Conservation (phyloP, 2,329 filamentous ascomycete genomes). For the Elsinoe perseae region DNA sequence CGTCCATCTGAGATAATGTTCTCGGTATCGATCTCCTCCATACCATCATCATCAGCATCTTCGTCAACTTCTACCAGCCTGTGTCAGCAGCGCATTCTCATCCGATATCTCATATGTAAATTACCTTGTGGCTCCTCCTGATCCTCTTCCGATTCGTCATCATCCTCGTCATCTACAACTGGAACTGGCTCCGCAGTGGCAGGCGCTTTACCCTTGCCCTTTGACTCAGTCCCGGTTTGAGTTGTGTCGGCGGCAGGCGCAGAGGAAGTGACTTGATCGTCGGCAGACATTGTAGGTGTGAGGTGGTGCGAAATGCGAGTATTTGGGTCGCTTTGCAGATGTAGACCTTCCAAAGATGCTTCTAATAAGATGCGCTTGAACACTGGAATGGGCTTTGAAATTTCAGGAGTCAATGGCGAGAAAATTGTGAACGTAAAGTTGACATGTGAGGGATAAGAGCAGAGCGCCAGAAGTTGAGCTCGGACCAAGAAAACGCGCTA, state of each 20-base stretch:
- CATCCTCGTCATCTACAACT: constrained; percentile 67
- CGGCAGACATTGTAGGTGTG: constrained; percentile 12
- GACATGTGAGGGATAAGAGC: too few species aligned
- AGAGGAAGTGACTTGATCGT: constrained; percentile 10
- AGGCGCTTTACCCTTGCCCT: constrained; percentile 81
- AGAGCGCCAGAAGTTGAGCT: too few species aligned
- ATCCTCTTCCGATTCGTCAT: constrained; percentile 46
- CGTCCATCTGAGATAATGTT: constrained; percentile 76
- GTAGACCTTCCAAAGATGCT: too few species aligned
- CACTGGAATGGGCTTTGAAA: too few species aligned
- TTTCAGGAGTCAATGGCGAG: too few species aligned
- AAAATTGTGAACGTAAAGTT: too few species aligned
- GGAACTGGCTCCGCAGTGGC: constrained; percentile 52
- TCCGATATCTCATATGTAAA: constrained; percentile 11
- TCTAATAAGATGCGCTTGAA: background rate
- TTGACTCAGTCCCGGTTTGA: constrained; percentile 46
- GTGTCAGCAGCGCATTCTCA: background rate
- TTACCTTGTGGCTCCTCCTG: constrained; percentile 32
- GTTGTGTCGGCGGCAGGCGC: constrained; percentile 15
- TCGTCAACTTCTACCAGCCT: constrained; percentile 41
- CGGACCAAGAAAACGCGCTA: too few species aligned
- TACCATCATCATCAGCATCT: constrained; percentile 69
- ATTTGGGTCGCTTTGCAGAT: background rate
- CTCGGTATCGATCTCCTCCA: constrained; percentile 82
- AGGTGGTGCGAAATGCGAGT: background rate